Evolutionary conservation across 2,329 filamentous ascomycete genomes (phyloP).

Genomic region (Ophiognomonia clavigignenti-juglandacearum): DNA sequence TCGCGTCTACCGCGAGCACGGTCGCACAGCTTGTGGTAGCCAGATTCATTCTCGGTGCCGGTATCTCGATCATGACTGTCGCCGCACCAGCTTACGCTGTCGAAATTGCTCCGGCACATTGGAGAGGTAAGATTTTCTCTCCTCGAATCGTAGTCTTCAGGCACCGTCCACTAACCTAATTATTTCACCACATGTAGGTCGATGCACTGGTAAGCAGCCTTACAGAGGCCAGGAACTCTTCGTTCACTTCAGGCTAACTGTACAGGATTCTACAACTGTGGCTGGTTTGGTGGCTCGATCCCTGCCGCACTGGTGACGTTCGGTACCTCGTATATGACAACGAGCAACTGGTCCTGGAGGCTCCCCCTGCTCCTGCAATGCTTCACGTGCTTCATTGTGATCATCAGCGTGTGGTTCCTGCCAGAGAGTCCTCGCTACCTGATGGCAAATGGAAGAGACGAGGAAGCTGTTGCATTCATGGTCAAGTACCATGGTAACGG

Average conservation of each 20-base stretch:
- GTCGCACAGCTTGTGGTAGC: conserved; percentile 39
- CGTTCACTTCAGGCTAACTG: too few relatives aligned
- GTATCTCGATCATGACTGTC: conserved; percentile 43
- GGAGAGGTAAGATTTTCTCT: conserved; percentile 33
- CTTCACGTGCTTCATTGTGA: conserved; percentile 36
- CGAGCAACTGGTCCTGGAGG: conserved; percentile 43
- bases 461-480: conserved; percentile 35
- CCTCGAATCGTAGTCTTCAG: too few relatives aligned
- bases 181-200: too few relatives aligned
- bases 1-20: conserved; percentile 32
- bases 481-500: conserved; percentile 39
- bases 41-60: conserved; percentile 41
- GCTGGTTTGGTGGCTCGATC: conserved; percentile 47
- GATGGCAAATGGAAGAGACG: conserved; percentile 33
- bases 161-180: too few relatives aligned
- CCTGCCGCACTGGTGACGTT: conserved; percentile 46
- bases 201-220: too few relatives aligned
- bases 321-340: conserved; percentile 39
- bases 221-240: too few relatives aligned
- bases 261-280: conserved; percentile 45
- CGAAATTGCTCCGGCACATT: conserved; percentile 43
- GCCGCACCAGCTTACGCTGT: conserved; percentile 43
- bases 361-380: conserved; percentile 44
- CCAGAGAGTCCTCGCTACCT: conserved; percentile 39
- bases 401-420: conserved; percentile 32